Base-by-base conservation (phyloP, 2,329 filamentous ascomycete species). In the Hypoxylon sp. region DNA sequence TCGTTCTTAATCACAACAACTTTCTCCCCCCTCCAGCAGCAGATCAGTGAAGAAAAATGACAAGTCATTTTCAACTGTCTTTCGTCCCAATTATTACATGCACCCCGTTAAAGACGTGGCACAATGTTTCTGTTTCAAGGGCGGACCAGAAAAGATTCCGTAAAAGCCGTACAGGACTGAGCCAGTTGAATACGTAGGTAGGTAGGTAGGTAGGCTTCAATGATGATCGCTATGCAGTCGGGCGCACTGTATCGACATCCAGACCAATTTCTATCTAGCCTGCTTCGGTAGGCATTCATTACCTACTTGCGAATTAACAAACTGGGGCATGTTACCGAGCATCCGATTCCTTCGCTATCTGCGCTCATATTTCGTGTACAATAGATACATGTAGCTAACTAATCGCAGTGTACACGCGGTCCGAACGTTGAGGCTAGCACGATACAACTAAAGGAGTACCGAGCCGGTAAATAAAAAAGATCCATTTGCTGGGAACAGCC, bases 11-110 rank as follows among this genome's bases (percentile, higher is more conserved):
- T n/a, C n/a, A n/a, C n/a, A n/a, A n/a, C n/a, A n/a, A n/a, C n/a
- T n/a, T n/a, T n/a, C n/a, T n/a, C n/a, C n/a, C n/a, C n/a, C n/a
- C n/a, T n/a, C n/a, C n/a, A 15, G 29, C 16, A 36, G 27, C 29
- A 40, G 52, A 52, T 51, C 47, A 47, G 37, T 29, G 31, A 5
- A 46, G 26, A 47, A 35, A 55, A 36, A 52, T 56, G 48, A 56
- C 44, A 41, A 17, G 29, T 56, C 53, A 45, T 52, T 48, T 48
- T 48, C 45, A 12, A 42, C 25, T 15, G n/a, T 13, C 27, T n/a
- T 23, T 19, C 11, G 21, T 37, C 20, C 13, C 20, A 47, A 43
- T 31, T 23, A 16, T 30, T 21, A n/a, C 47, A 44, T 15, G 26
- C 30, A 27, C 34, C 32, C 38, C 27, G 34, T 37, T 16, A 25